Base-by-base conservation (phyloP, 768 basidiomycete genomes). In the Naganishia friedmannii region DNA sequence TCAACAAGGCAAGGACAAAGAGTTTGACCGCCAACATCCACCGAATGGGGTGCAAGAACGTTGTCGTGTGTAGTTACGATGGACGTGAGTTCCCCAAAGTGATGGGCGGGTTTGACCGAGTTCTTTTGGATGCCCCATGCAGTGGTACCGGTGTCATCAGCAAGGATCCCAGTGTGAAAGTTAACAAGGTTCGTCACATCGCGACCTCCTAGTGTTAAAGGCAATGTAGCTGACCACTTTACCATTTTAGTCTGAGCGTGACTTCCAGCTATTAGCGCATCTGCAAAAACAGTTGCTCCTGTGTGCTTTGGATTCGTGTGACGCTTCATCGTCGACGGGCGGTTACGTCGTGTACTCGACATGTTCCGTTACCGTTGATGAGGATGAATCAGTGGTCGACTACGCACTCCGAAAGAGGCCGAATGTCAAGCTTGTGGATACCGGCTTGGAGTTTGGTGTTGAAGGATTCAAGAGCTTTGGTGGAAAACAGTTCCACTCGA, bases 91-190 rank as follows among this genome's bases (percentile, higher is more conserved):
- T 98, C 82, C 96, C 96, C 19, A 96, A 93, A 81, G 93, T 99
- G 57, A 94, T 99, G 86, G 96, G 95, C 26, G 96, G 96, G 7
- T 99, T 99, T 76, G 95, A 99, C 77, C 86, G 96, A n/a, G 93
- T 98, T 53, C 83, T 99, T 65, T 82, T 99, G 54, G 96, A 99
- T 82, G 95, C 96, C 42, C 96, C 96, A 31, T 99, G 96, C 81
- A 92, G 91, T 75, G 96, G 96, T 37, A 98, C 96, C 2, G 96
- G 96, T 71, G 95, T 99, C 67, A 99, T 99, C 79, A 90, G 89
- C 82, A 99, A 99, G 82, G 96, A 99, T 79, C 86, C 90, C 23
- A 93, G 92, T 79, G 96, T 99, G 73, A 99, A 99, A 83, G 85
- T 92, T 75, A 99, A 96, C 86, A 99, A 99, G 88, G 95, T 93